These are phyloP conservation scores for Solanum chaucha DNA, from an alignment of 257 asterid species.

Conservation along the genomic window DNA sequence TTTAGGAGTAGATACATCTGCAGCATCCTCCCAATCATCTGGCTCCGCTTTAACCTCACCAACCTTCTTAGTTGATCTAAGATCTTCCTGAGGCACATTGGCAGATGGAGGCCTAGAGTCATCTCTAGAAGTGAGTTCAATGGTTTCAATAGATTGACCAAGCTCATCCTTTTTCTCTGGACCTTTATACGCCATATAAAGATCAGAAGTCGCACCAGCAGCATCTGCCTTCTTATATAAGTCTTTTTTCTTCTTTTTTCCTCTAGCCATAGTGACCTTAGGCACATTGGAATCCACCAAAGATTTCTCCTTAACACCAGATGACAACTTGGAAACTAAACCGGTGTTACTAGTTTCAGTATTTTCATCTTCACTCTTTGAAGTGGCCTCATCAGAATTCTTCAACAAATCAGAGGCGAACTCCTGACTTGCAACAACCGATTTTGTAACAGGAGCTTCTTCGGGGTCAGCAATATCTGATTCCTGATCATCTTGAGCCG, in stretches of 20 bases:
- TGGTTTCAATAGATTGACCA: conserved; percentile 21
- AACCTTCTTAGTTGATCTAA: conserved; percentile 19
- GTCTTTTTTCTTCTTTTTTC: conserved; percentile 40
- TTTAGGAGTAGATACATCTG: conserved; percentile 64
- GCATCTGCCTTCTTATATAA: conserved; percentile 58
- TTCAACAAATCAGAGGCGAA: conserved; percentile 15
- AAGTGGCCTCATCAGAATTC: conserved; percentile 25
- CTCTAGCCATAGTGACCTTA: conserved; percentile 27
- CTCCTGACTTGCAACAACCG: conserved; percentile 14
- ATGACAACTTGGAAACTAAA: conserved; percentile 17
- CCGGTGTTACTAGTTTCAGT: conserved; percentile 8
- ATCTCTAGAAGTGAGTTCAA: conserved; percentile 23
- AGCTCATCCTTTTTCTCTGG: conserved; percentile 75
- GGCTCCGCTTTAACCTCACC: conserved; percentile 50
- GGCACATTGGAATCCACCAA: conserved; percentile 32
- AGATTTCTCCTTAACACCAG: conserved; percentile 39
- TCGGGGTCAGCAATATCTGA: conserved; percentile 6
- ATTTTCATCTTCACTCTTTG: conserved; percentile 28
- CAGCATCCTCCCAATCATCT: conserved; percentile 99
- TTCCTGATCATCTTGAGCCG: conserved; percentile 12
- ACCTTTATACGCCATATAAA: conserved; percentile 80
- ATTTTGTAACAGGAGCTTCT: conserved; percentile 18
- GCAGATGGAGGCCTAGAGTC: conserved; percentile 18
- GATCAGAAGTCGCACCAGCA: conserved; percentile 75
- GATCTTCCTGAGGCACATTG: conserved; percentile 26